phyloP scores from a whole-genome alignment of 768 basidiomycete species.

The Auricularia heimuer region DNA sequence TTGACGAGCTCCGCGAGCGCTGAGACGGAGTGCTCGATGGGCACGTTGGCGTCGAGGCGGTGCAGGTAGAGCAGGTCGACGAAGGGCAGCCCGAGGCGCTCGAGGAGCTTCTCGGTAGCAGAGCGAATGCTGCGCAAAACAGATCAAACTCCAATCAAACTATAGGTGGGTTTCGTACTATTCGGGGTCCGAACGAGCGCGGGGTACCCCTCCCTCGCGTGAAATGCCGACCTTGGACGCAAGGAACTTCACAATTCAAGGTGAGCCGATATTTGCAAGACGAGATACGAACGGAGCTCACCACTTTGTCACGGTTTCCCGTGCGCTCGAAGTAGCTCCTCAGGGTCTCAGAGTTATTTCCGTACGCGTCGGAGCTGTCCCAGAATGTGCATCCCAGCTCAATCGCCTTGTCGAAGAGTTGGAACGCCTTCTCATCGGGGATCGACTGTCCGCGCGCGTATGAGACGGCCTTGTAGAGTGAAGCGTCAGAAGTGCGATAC shows the following conservation, averaged over 20 bases:
- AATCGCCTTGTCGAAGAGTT: neutral
- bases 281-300: neutral
- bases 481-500: no score
- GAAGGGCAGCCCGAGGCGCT: slow-evolving; percentile 1
- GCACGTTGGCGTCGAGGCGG: slow-evolving; percentile 13
- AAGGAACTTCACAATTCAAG: no score
- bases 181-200: no score
- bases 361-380: neutral
- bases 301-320: neutral
- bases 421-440: neutral
- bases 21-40: slow-evolving; percentile 14
- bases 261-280: no score
- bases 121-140: neutral
- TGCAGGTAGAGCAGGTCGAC: slow-evolving; percentile 7
- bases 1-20: slow-evolving; percentile 20
- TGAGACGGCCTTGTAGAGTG: neutral
- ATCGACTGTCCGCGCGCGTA: neutral
- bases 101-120: neutral
- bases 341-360: neutral
- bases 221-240: no score
- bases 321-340: neutral
- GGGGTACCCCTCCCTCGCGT: no score
- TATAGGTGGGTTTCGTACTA: neutral
- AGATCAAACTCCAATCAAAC: neutral
- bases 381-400: neutral